Evolutionary conservation across 208 protist species (phyloP), one percentile per base, ranked within the genome.

Genomic region (Crithidia brevicula): DNA sequence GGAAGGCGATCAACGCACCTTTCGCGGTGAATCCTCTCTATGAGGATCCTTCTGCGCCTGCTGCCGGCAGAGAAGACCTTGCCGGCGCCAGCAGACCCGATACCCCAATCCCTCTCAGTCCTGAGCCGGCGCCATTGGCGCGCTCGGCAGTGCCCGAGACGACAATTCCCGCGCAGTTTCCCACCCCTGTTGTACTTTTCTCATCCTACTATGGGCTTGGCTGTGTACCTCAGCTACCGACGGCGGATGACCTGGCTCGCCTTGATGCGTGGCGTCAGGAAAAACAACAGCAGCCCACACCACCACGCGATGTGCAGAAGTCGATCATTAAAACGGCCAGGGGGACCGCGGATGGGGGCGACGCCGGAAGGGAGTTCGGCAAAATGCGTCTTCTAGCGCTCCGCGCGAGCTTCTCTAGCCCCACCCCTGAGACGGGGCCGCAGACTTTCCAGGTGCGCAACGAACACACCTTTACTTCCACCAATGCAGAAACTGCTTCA

Each of bases 11-110:
- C 27, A 82, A 74, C 61, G 64, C 77, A 5, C 86, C 84, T 0
- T 85, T 79, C 10, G 45, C 65, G 15, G 42, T 71, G 15, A 92
- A 92, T 63, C 85, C 86, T n/a, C 57, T 92, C 6, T 86, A 79
- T 68, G 60, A 77, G n/a, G 64, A 49, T 9, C 31, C 5, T 10
- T 42, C 57, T 42, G 9, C 46, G 56, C 38, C 38, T 23, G 31
- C 42, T 33, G 36, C 28, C 25, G 59, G 56, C 31, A 25, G 10
- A 16, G 51, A 53, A 1, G 46, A 43, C 18, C 40, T 30, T 0
- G 52, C 30, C 16, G 36, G 10, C 6, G 13, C n/a, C 40, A 42
- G 63, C 50, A 3, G 52, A 27, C 23, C 36, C 25, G 25, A 46
- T 36, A 46, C 53, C 2, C 34, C 53, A 10, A 28, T 65, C 4